Evolutionary conservation across 2,329 filamentous ascomycete species (phyloP).

Genomic region (Alternaria alternata): DNA sequence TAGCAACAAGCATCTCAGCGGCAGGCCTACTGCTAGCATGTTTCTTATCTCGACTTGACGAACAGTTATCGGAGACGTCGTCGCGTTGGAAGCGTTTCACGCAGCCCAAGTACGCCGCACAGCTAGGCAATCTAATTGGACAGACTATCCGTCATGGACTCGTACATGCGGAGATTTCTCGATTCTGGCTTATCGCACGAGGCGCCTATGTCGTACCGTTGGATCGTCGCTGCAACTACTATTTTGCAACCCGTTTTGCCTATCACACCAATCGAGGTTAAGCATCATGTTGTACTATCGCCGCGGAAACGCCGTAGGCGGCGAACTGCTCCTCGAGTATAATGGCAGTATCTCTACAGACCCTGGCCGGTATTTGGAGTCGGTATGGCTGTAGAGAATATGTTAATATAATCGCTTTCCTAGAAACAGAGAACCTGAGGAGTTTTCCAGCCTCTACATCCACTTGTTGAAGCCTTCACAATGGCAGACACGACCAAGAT

Average conservation of each 20-base stretch:
- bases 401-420: not conserved
- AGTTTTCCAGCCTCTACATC: not conserved
- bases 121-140: not conserved
- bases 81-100: not conserved
- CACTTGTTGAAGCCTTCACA: conserved; percentile 4
- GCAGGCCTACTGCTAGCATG: not conserved
- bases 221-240: conserved; percentile 7
- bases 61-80: not conserved
- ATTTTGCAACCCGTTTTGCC: not conserved
- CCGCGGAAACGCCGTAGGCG: conserved; percentile 12
- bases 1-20: conserved; percentile 10
- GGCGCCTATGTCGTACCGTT: conserved; percentile 1
- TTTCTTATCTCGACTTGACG: conserved; percentile 1
- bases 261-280: conserved; percentile 11
- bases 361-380: conserved; percentile 9
- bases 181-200: conserved; percentile 12
- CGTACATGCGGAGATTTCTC: not conserved
- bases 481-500: conserved; percentile 30
- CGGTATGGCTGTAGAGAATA: not conserved
- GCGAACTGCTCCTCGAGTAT: conserved; percentile 1
- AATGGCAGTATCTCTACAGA: not conserved
- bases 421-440: not conserved
- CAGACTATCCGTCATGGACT: not conserved
- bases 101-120: not conserved
- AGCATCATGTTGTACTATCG: conserved; percentile 2